Base-by-base conservation (phyloP, 352 stramenopile genomes). In the Aphanomyces euteiches region DNA sequence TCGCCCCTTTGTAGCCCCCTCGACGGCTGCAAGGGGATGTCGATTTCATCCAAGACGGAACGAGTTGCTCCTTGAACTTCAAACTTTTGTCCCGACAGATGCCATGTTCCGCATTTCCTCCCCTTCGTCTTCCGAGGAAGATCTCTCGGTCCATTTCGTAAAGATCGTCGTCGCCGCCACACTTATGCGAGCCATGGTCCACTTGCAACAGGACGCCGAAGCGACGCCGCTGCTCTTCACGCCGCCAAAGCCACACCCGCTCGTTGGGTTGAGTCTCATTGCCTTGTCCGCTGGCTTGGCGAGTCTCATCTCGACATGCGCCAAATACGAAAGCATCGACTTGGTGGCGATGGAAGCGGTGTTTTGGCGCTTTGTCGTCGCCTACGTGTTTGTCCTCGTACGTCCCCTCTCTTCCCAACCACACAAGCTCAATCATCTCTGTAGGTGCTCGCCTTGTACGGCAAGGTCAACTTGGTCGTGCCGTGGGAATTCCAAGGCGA, bases 281-380 rank as follows among this genome's bases (percentile, higher is more conserved):
- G 54, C 54, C 0, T n/a, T 61, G 5, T 37, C 54, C 15, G 54
- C 54, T n/a, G 54, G 39, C 54, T 17, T 37, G 7, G 19, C 8
- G 17, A 61, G 54, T 61, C 43, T 61, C 28, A 37, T 61, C 19
- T 17, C 54, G 17, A 61, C 54, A 1, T 61, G 13, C 28, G 54
- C 43, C 54, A 61, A 61, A 37, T 61, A 61, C 54, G 34, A 40
- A 17, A 61, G 54, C 21, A 17, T 61, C 54, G 54, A 61, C 54
- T 39, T 61, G 54, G 19, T 15, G 12, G 19, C 54, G 19, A 41
- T 61, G 19, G 54, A 61, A 61, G 21, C 54, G 17, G 13, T 37
- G 0, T 61, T 61, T 61, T 61, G 54, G 54, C 17, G 54, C 10
- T 61, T 61, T 61, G 54, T 13, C 34, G n/a, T 61, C 21, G 54